These are phyloP conservation scores for Somion occarium DNA, from an alignment of 1,284 basidiomycete genomes.

Conservation along the genomic window DNA sequence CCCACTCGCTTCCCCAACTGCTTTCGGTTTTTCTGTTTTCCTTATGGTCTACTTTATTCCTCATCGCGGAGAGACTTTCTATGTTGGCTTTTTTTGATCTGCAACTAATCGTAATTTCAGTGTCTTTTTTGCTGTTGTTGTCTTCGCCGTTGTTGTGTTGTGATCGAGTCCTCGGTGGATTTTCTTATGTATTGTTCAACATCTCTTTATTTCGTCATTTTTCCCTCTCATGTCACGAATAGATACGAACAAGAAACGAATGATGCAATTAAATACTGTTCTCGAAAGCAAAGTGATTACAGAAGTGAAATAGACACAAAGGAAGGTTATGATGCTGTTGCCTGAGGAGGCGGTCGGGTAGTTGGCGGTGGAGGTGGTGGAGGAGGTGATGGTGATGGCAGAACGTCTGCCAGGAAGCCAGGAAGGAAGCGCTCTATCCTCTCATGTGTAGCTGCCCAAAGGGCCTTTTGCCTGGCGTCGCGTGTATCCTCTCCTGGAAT, in stretches of 20 bases:
- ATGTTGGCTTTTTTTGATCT: neutral
- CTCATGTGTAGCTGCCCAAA: conserved; percentile 84
- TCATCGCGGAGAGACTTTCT: neutral
- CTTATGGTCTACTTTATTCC: neutral
- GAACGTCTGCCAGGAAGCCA: conserved; percentile 76
- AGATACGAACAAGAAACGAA: neutral
- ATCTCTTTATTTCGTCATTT: too few relatives aligned
- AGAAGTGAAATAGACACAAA: neutral
- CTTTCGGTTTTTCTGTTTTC: neutral
- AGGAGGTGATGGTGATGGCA: conserved; percentile 36
- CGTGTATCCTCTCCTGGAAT: conserved; percentile 45
- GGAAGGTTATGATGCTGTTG: neutral
- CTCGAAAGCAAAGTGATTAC: neutral
- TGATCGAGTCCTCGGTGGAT: too few relatives aligned
- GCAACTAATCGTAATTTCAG: neutral
- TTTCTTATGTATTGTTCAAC: too few relatives aligned
- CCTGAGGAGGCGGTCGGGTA: too few relatives aligned
- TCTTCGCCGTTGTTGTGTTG: neutral
- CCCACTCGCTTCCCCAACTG: neutral
- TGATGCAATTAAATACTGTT: neutral
- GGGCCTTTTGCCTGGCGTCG: conserved; percentile 62
- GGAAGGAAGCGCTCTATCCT: conserved; percentile 87
- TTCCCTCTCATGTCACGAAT: neutral
- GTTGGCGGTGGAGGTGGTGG: conserved; percentile 1
- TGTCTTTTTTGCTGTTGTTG: neutral